These are phyloP conservation scores for Leucaena leucocephala DNA, from an alignment of 306 rosid genomes.

Conservation along the genomic window DNA sequence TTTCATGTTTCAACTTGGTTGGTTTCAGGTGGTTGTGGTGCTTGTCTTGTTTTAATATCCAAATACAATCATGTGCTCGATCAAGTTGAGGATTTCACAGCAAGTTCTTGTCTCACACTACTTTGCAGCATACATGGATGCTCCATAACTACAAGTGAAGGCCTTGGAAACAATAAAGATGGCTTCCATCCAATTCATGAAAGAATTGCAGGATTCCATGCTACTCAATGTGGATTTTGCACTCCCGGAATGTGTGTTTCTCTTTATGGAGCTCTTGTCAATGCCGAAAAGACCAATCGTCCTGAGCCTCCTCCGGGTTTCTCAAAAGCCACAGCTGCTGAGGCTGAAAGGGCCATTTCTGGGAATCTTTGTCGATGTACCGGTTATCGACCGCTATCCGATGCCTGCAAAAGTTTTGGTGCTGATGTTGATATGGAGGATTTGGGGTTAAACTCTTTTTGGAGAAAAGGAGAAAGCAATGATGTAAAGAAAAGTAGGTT, in stretches of 20 bases:
- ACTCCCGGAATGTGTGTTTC: constrained; percentile 95
- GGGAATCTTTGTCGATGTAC: constrained; percentile 96
- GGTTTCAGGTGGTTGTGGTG: constrained; percentile 90
- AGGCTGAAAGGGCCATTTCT: constrained; percentile 73
- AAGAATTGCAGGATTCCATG: constrained; percentile 83
- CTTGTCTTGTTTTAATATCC: constrained; percentile 81
- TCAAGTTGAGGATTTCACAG: constrained; percentile 65
- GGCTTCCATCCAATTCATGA: constrained; percentile 88
- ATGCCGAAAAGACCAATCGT: constrained; percentile 60
- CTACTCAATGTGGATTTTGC: constrained; percentile 89
- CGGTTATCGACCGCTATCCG: constrained; percentile 85
- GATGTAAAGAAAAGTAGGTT: constrained; percentile 48
- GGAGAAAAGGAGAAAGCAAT: constrained; percentile 65
- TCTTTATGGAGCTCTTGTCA: constrained; percentile 67
- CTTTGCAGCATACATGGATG: constrained; percentile 72
- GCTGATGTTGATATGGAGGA: constrained; percentile 86
- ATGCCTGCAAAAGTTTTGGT: constrained; percentile 89
- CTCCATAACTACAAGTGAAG: constrained; percentile 83
- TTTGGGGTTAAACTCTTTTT: constrained; percentile 79
- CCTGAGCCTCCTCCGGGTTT: constrained; percentile 62
- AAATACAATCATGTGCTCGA: constrained; percentile 64
- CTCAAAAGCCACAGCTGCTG: constrained; percentile 64
- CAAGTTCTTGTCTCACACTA: constrained; percentile 81
- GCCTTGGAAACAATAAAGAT: constrained; percentile 73
- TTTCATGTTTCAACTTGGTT: constrained; percentile 16